Conservation (phyloP, 2,329 filamentous ascomycete species). For the Celoporthe dispersa region DNA sequence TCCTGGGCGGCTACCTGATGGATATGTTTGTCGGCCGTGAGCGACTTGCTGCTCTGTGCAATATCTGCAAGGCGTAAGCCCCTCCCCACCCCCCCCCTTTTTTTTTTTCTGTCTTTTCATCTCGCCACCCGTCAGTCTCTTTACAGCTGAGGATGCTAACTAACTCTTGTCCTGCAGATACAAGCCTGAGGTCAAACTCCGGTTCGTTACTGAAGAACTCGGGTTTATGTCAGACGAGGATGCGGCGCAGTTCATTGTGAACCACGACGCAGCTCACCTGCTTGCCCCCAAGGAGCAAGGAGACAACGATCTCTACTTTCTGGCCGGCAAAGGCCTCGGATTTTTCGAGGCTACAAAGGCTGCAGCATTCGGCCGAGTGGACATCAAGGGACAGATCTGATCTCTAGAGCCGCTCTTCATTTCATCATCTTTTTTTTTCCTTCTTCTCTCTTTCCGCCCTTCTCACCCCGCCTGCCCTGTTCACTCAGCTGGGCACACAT, state of each 20-base stretch:
- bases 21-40: constrained; percentile 98
- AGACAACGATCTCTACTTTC: constrained; percentile 69
- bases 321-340: constrained; percentile 72
- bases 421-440: constrained; percentile 4
- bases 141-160: background rate
- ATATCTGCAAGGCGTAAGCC: constrained; percentile 95
- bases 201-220: constrained; percentile 93
- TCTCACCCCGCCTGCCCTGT: constrained; percentile 5
- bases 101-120: too few relatives aligned
- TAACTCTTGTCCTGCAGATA: constrained; percentile 64
- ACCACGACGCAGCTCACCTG: constrained; percentile 74
- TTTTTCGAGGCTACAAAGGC: constrained; percentile 76
- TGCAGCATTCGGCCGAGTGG: constrained; percentile 81
- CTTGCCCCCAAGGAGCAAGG: constrained; percentile 70
- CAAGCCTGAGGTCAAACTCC: constrained; percentile 85
- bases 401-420: constrained; percentile 23
- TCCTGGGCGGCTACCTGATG: constrained; percentile 96
- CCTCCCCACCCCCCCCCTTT: background rate
- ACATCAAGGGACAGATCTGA: constrained; percentile 97
- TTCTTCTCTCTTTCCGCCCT: constrained; percentile 4
- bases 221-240: constrained; percentile 92
- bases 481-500: constrained; percentile 1
- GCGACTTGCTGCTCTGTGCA: constrained; percentile 85
- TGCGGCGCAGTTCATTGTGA: constrained; percentile 87
- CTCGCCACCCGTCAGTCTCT: too few relatives aligned